Evolutionary conservation across 1,284 basidiomycete species (phyloP).

Genomic region (Ustilago sp.): DNA sequence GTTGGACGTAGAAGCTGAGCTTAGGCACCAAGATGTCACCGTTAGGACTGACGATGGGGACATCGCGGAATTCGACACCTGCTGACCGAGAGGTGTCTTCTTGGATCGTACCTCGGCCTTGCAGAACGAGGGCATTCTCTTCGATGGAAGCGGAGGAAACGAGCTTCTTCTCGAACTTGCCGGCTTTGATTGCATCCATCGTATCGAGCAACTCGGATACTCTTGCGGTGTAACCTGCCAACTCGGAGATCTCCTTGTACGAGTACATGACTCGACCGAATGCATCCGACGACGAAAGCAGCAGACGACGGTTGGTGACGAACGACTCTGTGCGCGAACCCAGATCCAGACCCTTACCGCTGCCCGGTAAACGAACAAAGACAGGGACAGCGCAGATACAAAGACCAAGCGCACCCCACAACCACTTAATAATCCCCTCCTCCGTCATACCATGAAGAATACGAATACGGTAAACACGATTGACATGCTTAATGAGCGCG

Average conservation of each 20-base stretch:
- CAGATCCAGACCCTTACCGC: conserved; percentile 56
- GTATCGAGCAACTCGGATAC: conserved; percentile 90
- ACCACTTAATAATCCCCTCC: conserved; percentile 94
- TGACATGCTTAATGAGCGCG: conserved; percentile 87
- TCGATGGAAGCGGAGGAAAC: conserved; percentile 77
- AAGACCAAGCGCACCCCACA: conserved; percentile 94
- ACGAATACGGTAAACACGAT: conserved; percentile 81
- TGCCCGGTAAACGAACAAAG: conserved; percentile 86
- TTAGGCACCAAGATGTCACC: conserved; percentile 84
- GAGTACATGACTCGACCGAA: conserved; percentile 85
- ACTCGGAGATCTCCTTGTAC: conserved; percentile 90
- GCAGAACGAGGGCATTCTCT: conserved; percentile 83
- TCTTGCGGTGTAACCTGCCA: conserved; percentile 93
- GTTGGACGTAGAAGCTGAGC: conserved; percentile 89
- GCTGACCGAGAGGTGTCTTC: conserved; percentile 48
- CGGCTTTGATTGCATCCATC: conserved; percentile 86
- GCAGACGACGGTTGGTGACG: conserved; percentile 89
- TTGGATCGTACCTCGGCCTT: conserved; percentile 79
- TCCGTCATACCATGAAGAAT: conserved; percentile 86
- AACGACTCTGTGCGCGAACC: conserved; percentile 73
- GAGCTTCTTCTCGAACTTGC: conserved; percentile 89
- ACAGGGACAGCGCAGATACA: conserved; percentile 93
- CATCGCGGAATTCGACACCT: conserved; percentile 89
- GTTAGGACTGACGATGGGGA: conserved; percentile 95
- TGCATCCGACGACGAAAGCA: conserved; percentile 77